Percentiles rank a stretch among this genome's conserved stretches.
These are phyloP conservation scores for Ilex paraguariensis DNA, from an alignment of 305 asterid genomes.

Conservation along the genomic window DNA sequence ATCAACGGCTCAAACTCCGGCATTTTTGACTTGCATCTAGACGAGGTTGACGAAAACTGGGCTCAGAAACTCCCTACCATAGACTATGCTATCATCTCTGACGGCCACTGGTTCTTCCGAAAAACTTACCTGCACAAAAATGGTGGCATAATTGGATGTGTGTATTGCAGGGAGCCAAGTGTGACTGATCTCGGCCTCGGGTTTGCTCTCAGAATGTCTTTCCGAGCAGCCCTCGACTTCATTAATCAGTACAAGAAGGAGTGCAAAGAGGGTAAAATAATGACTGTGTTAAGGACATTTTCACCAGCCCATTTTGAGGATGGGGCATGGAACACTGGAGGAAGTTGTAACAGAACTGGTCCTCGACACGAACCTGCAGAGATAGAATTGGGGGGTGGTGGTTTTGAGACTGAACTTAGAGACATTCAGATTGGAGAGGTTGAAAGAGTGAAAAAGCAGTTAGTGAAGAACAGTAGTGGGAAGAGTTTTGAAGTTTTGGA, in stretches of 20 bases:
- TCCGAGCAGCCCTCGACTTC: neutral
- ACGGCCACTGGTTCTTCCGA: neutral
- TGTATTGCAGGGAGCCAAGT: slow-evolving; percentile 8
- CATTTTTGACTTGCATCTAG: neutral
- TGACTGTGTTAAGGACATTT: slow-evolving; percentile 33
- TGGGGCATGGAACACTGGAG: slow-evolving; percentile 58
- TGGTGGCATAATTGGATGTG: slow-evolving; percentile 20
- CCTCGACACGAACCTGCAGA: slow-evolving; percentile 28
- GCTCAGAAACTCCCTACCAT: neutral
- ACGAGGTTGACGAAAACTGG: neutral
- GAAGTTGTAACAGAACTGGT: slow-evolving; percentile 44
- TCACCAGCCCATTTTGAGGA: slow-evolving; percentile 55
- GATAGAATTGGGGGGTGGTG: slow-evolving; percentile 5
- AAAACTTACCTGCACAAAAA: neutral
- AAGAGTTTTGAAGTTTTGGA: slow-evolving; percentile 40
- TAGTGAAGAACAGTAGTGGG: slow-evolving; percentile 16
- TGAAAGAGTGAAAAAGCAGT: slow-evolving; percentile 29
- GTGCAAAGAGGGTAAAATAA: neutral
- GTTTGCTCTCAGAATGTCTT: neutral
- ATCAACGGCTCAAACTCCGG: neutral
- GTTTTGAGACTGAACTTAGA: slow-evolving; percentile 24
- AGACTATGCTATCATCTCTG: neutral
- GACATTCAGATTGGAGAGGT: slow-evolving; percentile 42
- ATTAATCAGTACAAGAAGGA: slow-evolving; percentile 30
- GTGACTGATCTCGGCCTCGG: neutral